Conservation (phyloP, 1,139 yeast species). For the Pichia sp. region DNA sequence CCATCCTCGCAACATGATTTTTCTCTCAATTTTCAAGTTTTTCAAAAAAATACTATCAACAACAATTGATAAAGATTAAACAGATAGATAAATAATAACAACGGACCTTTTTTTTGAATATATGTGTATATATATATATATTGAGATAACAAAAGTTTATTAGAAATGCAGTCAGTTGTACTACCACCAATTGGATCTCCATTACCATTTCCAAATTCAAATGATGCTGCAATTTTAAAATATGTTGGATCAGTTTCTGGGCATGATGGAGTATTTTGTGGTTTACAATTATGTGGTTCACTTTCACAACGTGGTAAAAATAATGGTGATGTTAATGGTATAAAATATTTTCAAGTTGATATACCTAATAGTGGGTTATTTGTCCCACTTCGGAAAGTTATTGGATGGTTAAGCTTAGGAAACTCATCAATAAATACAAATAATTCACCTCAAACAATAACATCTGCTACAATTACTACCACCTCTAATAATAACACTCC, state of each 20-base stretch:
- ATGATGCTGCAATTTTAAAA: conserved; percentile 49
- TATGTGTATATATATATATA: too few relatives aligned
- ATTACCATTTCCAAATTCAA: conserved; percentile 11
- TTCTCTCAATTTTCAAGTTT: too few relatives aligned
- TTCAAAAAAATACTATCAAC: too few relatives aligned
- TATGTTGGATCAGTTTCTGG: conserved; percentile 72
- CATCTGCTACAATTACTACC: too few relatives aligned
- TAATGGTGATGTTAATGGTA: conserved; percentile 62
- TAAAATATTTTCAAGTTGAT: conserved; percentile 55
- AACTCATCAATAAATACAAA: background rate
- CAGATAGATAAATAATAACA: too few relatives aligned
- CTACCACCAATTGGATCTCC: conserved; percentile 12
- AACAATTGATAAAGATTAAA: too few relatives aligned
- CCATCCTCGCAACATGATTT: too few relatives aligned
- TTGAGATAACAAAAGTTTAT: too few relatives aligned
- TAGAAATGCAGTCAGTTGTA: background rate
- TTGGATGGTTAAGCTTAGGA: conserved; percentile 10
- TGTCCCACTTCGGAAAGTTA: conserved; percentile 58
- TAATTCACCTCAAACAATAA: background rate
- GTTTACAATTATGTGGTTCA: conserved; percentile 71
- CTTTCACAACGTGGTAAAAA: conserved; percentile 67
- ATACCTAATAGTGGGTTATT: conserved; percentile 68
- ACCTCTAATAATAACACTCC: too few relatives aligned
- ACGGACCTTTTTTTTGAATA: too few relatives aligned
- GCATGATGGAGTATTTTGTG: conserved; percentile 78